phyloP scores from a whole-genome alignment of 2,329 filamentous ascomycete species.

The Monosporascus sp. region DNA sequence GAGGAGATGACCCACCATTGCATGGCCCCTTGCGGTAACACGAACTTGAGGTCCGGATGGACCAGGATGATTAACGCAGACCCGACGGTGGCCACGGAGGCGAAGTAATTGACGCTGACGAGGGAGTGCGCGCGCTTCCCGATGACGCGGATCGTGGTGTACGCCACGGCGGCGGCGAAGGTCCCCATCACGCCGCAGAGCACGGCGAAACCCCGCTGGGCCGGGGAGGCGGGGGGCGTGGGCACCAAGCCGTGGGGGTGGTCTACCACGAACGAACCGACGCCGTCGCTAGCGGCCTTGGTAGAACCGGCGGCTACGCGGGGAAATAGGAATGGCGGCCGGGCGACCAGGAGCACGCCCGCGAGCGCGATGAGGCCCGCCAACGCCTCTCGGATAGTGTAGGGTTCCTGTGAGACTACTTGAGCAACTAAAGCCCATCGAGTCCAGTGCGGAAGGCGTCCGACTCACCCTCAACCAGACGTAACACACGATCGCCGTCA shows the following conservation, averaged over 20 bases:
- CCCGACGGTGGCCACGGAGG: constrained; percentile 58
- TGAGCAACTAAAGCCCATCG: no score
- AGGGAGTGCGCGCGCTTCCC: constrained; percentile 70
- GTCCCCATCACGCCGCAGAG: constrained; percentile 63
- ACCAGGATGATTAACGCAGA: constrained; percentile 53
- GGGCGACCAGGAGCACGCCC: constrained; percentile 71
- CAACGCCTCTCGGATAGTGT: constrained; percentile 63
- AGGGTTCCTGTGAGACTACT: constrained; percentile 52
- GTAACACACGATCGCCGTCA: constrained; percentile 63
- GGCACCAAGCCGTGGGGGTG: constrained; percentile 11
- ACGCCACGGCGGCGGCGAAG: constrained; percentile 62
- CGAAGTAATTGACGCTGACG: constrained; percentile 75
- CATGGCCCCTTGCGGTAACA: constrained; percentile 23
- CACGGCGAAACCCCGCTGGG: constrained; percentile 61
- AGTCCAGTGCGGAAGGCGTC: no score
- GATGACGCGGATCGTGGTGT: constrained; percentile 68
- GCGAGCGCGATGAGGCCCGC: constrained; percentile 64
- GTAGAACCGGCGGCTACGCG: constrained; percentile 7
- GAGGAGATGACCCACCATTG: constrained; percentile 39
- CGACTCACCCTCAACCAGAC: constrained; percentile 33
- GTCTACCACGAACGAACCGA: constrained; percentile 6
- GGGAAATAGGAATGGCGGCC: constrained; percentile 55
- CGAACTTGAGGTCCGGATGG: constrained; percentile 35
- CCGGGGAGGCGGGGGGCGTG: constrained; percentile 37
- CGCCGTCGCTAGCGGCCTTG: not conserved